These are phyloP conservation scores for Mucor velutinosus DNA, from an alignment of 371 early-diverging fungal species.

Conservation along the genomic window DNA sequence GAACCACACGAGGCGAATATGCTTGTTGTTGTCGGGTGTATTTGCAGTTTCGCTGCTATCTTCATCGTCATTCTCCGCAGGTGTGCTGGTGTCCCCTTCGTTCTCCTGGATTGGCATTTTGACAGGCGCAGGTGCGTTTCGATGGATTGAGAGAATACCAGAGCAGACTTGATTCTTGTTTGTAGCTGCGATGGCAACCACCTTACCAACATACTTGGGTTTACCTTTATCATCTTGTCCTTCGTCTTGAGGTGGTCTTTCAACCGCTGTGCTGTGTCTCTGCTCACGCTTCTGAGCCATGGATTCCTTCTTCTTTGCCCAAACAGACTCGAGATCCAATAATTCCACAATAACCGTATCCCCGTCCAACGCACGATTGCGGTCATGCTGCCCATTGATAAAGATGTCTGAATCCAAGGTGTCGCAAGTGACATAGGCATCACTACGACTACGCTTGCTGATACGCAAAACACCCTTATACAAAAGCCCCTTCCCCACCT, in stretches of 20 bases:
- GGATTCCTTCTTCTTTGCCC: conserved; percentile 27
- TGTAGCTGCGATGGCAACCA: conserved; percentile 54
- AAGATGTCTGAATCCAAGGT: conserved; percentile 52
- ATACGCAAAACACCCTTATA: conserved; percentile 64
- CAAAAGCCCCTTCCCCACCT: conserved; percentile 11
- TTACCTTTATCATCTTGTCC: conserved; percentile 22
- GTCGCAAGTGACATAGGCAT: conserved; percentile 71
- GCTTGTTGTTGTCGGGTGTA: neutral
- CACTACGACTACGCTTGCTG: conserved; percentile 61
- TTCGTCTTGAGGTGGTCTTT: conserved; percentile 22
- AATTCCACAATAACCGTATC: conserved; percentile 70
- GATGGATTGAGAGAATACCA: conserved; percentile 21
- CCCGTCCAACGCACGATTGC: conserved; percentile 82
- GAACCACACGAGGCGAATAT: conserved; percentile 35
- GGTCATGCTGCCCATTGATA: conserved; percentile 55
- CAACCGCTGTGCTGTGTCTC: conserved; percentile 5
- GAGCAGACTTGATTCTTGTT: conserved; percentile 48
- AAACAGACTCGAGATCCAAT: conserved; percentile 51
- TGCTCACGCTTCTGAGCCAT: conserved; percentile 15
- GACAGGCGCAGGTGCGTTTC: neutral
- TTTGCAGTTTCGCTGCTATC: neutral
- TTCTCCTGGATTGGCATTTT: neutral
- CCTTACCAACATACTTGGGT: conserved; percentile 29
- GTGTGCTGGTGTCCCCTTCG: neutral
- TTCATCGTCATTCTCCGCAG: neutral